A percentile compares a stretch with the other conserved stretches of the same genome.
Conservation (phyloP, 768 basidiomycete genomes). For the Harrya chromipes region DNA sequence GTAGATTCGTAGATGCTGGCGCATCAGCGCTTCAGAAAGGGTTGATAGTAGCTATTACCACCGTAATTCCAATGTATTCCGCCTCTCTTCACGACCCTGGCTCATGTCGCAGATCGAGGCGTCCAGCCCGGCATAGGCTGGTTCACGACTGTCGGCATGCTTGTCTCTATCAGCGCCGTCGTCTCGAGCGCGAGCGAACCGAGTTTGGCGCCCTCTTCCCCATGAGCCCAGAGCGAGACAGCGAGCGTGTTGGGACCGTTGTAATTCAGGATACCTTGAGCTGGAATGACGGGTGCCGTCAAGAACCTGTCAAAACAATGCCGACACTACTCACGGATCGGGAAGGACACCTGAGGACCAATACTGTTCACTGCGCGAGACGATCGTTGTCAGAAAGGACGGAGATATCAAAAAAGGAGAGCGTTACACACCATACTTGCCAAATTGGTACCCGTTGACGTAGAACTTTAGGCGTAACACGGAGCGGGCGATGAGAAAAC, state of each 20-base stretch:
- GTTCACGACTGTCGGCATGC: slow-evolving; percentile 23
- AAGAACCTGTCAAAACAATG: not conserved
- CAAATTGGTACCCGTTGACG: slow-evolving; percentile 27
- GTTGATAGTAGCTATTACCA: too few relatives aligned
- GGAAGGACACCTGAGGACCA: slow-evolving; percentile 24
- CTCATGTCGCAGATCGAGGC: slow-evolving; percentile 14
- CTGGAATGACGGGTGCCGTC: slow-evolving; percentile 21
- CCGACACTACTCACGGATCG: slow-evolving; percentile 24
- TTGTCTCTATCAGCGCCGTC: slow-evolving; percentile 30
- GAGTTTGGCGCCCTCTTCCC: slow-evolving; percentile 39
- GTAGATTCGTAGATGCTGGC: too few relatives aligned
- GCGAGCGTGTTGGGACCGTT: slow-evolving; percentile 46
- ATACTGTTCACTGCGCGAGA: slow-evolving; percentile 19
- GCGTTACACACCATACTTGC: slow-evolving; percentile 21
- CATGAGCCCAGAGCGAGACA: slow-evolving; percentile 47
- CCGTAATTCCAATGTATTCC: too few relatives aligned
- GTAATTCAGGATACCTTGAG: slow-evolving; percentile 51
- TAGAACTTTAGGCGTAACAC: slow-evolving; percentile 15
- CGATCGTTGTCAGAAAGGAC: not conserved
- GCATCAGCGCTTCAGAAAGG: too few relatives aligned
- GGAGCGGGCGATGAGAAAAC: not conserved
- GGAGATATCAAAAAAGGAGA: too few relatives aligned
- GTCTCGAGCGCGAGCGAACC: slow-evolving; percentile 37
- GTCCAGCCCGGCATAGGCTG: slow-evolving; percentile 29
- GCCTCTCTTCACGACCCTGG: not conserved